Percentiles rank a stretch among this genome's conserved stretches.
These are phyloP conservation scores for Lentinula sp. DNA, from an alignment of 768 basidiomycete species.

Conservation along the genomic window DNA sequence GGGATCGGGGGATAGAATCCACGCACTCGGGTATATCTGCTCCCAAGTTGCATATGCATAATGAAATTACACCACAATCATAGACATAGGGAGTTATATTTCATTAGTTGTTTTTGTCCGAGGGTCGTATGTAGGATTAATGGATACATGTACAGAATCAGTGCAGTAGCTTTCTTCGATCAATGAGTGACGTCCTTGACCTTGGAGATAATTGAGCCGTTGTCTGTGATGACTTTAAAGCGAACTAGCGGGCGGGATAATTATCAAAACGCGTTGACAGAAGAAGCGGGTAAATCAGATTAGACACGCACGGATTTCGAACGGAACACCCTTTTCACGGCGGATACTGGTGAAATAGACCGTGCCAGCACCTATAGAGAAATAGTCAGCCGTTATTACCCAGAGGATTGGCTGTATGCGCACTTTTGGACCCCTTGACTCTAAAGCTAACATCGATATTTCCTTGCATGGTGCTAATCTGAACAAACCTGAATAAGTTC, in stretches of 20 bases:
- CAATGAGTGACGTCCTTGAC: neutral
- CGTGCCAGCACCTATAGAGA: conserved; percentile 38
- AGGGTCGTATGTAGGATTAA: neutral
- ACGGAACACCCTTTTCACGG: conserved; percentile 40
- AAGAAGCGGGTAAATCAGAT: neutral
- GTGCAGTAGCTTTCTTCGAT: neutral
- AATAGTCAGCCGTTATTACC: neutral
- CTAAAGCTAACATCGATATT: conserved; percentile 51
- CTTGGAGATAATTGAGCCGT: conserved; percentile 24
- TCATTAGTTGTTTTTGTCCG: neutral
- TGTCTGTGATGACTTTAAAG: conserved; percentile 34
- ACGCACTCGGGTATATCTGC: neutral
- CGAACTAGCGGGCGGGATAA: conserved; percentile 22
- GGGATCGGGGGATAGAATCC: neutral
- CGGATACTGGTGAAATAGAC: conserved; percentile 57
- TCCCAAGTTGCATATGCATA: neutral
- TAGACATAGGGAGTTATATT: neutral
- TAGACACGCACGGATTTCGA: conserved; percentile 34
- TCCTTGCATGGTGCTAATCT: conserved; percentile 49
- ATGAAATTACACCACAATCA: neutral
- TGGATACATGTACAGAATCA: neutral
- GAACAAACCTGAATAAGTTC: neutral
- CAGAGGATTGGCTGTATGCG: neutral
- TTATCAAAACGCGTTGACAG: neutral
- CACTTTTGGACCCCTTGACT: conserved; percentile 44